Conservation (phyloP, 2,329 filamentous ascomycete genomes). For the Pseudogymnoascus verrucosus region DNA sequence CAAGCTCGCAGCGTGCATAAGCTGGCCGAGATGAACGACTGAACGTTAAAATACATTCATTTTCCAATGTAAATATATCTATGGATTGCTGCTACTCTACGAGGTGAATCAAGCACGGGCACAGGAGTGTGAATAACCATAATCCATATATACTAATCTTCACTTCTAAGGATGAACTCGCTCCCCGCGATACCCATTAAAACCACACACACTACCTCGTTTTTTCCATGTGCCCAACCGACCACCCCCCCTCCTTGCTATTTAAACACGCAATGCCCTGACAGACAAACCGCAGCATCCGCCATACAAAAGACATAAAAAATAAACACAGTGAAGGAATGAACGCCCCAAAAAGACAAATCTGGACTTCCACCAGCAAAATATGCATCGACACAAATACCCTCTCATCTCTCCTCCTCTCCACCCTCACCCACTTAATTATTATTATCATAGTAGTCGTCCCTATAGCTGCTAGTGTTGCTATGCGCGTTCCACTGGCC, state of each 20-base stretch:
- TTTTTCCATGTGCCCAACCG: conserved; percentile 7
- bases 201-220: not conserved
- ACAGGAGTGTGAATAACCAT: not conserved
- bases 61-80: not conserved
- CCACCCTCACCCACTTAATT: not conserved
- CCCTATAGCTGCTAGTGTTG: conserved; percentile 1
- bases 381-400: conserved; percentile 2
- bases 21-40: not conserved
- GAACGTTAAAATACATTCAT: not conserved
- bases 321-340: conserved; percentile 2
- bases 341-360: not conserved
- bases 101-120: not conserved
- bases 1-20: not conserved
- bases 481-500: not conserved
- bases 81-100: not conserved
- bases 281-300: conserved; percentile 1
- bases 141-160: not conserved
- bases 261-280: conserved; percentile 2
- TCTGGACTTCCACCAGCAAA: conserved; percentile 7
- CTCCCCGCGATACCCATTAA: conserved; percentile 3
- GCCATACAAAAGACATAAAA: not conserved
- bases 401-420: not conserved
- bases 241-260: not conserved
- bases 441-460: conserved; percentile 10
- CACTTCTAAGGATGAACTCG: not conserved